These are phyloP conservation scores for Alternaria sp. DNA, from an alignment of 2,329 filamentous ascomycete species.

Conservation along the genomic window DNA sequence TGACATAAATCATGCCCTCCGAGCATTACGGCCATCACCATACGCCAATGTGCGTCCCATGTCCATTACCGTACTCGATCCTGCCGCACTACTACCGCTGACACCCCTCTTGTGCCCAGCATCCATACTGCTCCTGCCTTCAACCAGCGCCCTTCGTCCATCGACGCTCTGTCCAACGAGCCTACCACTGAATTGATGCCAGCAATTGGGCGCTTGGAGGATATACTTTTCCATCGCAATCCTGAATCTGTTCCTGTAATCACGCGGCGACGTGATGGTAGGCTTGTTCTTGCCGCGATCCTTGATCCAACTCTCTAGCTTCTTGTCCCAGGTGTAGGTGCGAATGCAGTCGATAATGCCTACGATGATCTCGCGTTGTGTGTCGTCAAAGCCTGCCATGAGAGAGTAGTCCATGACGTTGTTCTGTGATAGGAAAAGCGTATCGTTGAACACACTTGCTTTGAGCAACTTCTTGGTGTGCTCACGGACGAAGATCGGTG, in stretches of 20 bases:
- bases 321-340: constrained; percentile 99
- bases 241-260: constrained; percentile 94
- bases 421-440: constrained; percentile 88
- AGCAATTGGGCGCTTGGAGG: constrained; percentile 75
- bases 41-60: constrained; percentile 1
- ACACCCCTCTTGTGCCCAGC: constrained; percentile 22
- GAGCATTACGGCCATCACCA: background rate
- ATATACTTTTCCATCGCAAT: constrained; percentile 96
- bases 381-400: constrained; percentile 97
- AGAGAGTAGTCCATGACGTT: constrained; percentile 99
- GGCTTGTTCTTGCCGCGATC: constrained; percentile 87
- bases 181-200: constrained; percentile 67
- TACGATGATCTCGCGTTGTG: constrained; percentile 87
- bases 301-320: constrained; percentile 99
- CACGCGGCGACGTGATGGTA: constrained; percentile 95
- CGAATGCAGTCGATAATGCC: constrained; percentile 97
- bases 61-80: constrained; percentile 7
- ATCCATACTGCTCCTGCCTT: constrained; percentile 8
- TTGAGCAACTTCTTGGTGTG: constrained; percentile 94
- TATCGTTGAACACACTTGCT: constrained; percentile 96
- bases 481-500: constrained; percentile 90
- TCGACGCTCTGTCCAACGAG: constrained; percentile 26
- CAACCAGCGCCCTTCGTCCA: constrained; percentile 19
- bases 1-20: background rate
- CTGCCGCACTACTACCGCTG: constrained; percentile 20